Conservation (phyloP, 306 rosid genomes). For the Castanea mollissima region DNA sequence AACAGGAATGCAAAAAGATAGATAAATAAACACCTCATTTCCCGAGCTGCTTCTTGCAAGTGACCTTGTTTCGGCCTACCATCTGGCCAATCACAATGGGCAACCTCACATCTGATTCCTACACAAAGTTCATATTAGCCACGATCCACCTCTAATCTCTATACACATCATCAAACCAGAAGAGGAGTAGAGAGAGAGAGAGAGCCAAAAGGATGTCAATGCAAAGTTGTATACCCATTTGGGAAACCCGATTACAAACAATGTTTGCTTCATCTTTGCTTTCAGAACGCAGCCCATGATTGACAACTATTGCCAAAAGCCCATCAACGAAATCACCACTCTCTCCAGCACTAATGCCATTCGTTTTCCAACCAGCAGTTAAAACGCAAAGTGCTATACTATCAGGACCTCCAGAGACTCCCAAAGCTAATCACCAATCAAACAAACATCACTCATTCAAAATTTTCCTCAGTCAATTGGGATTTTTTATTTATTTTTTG, state of each 20-base stretch:
- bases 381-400: conserved; percentile 84
- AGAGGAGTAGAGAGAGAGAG: neutral
- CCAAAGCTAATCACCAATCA: conserved; percentile 56
- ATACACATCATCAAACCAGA: conserved; percentile 14
- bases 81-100: conserved; percentile 66
- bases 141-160: conserved; percentile 12
- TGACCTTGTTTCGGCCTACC: conserved; percentile 90
- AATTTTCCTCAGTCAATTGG: neutral
- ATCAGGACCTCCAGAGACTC: conserved; percentile 99
- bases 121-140: conserved; percentile 22
- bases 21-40: conserved; percentile 58
- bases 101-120: conserved; percentile 82
- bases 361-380: conserved; percentile 69
- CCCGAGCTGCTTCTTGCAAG: conserved; percentile 94
- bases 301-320: conserved; percentile 71
- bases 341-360: conserved; percentile 41
- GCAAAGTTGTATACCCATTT: conserved; percentile 51
- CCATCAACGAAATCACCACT: conserved; percentile 59
- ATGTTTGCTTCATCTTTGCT: conserved; percentile 75
- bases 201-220: neutral
- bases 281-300: conserved; percentile 91
- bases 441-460: conserved; percentile 11
- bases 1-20: neutral
- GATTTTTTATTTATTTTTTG: neutral
- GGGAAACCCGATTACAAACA: conserved; percentile 58